Evolutionary conservation across 2,329 filamentous ascomycete species (phyloP), one percentile per base, ranked within the genome.

Genomic region (Podosphaera leucotricha): DNA sequence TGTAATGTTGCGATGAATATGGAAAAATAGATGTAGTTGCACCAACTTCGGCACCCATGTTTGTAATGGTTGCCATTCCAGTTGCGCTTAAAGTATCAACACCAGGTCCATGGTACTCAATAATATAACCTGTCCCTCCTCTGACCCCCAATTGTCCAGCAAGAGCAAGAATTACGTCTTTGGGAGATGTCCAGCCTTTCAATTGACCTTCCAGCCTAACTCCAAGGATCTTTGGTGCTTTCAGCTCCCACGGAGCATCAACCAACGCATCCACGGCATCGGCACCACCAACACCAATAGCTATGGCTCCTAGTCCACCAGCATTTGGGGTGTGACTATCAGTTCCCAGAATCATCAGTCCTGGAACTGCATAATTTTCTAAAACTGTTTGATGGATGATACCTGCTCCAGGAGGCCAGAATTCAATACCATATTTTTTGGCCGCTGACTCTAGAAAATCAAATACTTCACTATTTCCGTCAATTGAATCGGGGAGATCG

Each of bases 231-330:
- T 94, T 94, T 50, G 90, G 90, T 48, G 90, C 87, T 74, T 95
- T 95, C 57, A 98, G 68, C 64, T 98, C 90, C 90, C 90, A 95
- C 48, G 87, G 87, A 53, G 93, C 75, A 65, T 84, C 80, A 58
- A 86, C 85, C 84, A 98, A 93, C 57, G 94, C 90, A 65, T 98
- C 90, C 57, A 95, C 90, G 47, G 90, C 90, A 66, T 95, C 90
- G 59, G 87, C 90, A 73, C 90, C 87, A 67, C 90, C 90, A 28
- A 98, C 90, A 60, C 90, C 90, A 59, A 98, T 95, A 7, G 90
- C 90, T 55, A 94, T 84, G 3, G 84, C 86, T 53, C 81, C 85
- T 44, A 95, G 67, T 47, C 90, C 90, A 54, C 90, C 90, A n/a
- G 84, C 90, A 58, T 95, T 98, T 38, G 90, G 90, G 39, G 85